Evolutionary conservation across 805 yeast species (phyloP).

Genomic region (Middelhovenomyces tepae): DNA sequence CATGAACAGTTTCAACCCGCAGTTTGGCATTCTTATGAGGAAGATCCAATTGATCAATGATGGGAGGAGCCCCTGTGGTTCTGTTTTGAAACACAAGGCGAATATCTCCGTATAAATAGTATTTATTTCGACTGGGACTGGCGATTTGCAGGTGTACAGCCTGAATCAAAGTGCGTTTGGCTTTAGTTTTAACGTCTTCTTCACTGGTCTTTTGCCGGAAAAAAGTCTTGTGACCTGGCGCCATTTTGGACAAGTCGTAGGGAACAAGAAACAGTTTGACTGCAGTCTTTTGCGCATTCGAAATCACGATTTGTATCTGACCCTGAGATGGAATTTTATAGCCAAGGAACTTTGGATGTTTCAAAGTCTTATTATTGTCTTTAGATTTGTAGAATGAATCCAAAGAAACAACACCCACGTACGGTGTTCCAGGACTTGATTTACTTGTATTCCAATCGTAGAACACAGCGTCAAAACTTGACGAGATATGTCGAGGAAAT

Average conservation of each 20-base stretch:
- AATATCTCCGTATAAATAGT: constrained; percentile 21
- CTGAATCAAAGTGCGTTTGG: constrained; percentile 15
- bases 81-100: constrained; percentile 26
- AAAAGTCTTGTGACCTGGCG: constrained; percentile 23
- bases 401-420: constrained; percentile 21
- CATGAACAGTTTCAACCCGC: constrained; percentile 4
- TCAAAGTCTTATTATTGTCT: neutral
- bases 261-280: constrained; percentile 25
- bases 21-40: constrained; percentile 1
- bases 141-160: constrained; percentile 26
- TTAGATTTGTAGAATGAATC: constrained; percentile 5
- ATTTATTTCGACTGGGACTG: constrained; percentile 17
- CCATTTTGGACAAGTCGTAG: constrained; percentile 25
- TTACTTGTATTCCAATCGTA: constrained; percentile 18
- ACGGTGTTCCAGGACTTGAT: constrained; percentile 18
- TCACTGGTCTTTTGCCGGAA: constrained; percentile 24
- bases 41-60: too few relatives aligned
- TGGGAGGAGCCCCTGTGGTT: too few relatives aligned
- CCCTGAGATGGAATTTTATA: constrained; percentile 27
- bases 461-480: constrained; percentile 25
- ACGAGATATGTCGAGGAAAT: constrained; percentile 20
- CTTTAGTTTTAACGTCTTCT: constrained; percentile 4
- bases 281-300: constrained; percentile 25
- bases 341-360: constrained; percentile 16
- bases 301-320: constrained; percentile 26